Percentiles rank a stretch among this genome's conserved stretches.
phyloP scores from a whole-genome alignment of 768 basidiomycete species.

The Leccinum subtestaceum region DNA sequence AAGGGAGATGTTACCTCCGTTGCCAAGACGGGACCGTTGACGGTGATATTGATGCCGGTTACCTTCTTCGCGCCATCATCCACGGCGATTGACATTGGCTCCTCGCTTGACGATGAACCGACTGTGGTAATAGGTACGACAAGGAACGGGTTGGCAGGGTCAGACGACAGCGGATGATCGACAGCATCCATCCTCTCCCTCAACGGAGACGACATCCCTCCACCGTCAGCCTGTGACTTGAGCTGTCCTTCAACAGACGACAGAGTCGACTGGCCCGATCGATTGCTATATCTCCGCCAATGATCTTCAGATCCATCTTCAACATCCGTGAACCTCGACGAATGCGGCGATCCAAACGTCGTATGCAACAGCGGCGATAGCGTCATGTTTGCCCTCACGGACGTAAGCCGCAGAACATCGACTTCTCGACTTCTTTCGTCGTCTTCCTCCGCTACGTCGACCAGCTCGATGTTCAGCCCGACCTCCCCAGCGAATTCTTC shows the following conservation, averaged over 20 bases:
- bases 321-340: conserved; percentile 29
- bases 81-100: conserved; percentile 11
- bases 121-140: neutral
- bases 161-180: conserved; percentile 2
- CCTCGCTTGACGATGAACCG: neutral
- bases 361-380: conserved; percentile 41
- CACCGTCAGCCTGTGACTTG: conserved; percentile 14
- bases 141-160: neutral
- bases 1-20: conserved; percentile 13
- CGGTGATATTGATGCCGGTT: conserved; percentile 7
- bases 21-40: conserved; percentile 6
- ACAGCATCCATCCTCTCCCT: conserved; percentile 17
- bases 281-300: conserved; percentile 16
- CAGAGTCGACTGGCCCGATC: conserved; percentile 13
- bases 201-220: conserved; percentile 17
- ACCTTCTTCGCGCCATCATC: conserved; percentile 15
- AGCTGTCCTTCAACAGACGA: conserved; percentile 16
- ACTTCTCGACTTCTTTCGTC: conserved; percentile 13
- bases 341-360: conserved; percentile 40
- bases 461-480: conserved; percentile 14
- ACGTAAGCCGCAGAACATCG: neutral
- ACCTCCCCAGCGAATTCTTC: conserved; percentile 1
- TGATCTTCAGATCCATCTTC: conserved; percentile 29
- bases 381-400: conserved; percentile 6
- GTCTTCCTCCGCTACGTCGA: conserved; percentile 12